phyloP scores from a whole-genome alignment of 495 filamentous ascomycete genomes.

The Parathielavia appendiculata region DNA sequence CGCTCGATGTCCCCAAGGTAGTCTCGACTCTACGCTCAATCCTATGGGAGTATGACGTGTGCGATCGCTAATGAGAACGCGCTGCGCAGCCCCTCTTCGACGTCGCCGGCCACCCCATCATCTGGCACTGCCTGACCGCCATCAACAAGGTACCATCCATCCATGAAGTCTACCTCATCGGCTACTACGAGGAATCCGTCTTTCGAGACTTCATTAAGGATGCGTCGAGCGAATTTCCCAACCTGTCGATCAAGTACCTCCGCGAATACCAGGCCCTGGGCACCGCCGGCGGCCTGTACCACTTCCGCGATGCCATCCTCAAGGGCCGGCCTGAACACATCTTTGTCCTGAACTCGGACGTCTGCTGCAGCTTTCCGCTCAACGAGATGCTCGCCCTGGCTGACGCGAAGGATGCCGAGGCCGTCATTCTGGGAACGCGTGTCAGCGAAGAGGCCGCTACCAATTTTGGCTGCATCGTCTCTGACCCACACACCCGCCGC shows the following conservation, averaged over 20 bases:
- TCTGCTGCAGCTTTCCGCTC: slow-evolving; percentile 98
- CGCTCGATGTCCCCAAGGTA: slow-evolving; percentile 96
- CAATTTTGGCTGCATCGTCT: slow-evolving; percentile 98
- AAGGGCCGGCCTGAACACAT: slow-evolving; percentile 91
- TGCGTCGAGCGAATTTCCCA: slow-evolving; percentile 72
- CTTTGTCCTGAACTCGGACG: slow-evolving; percentile 97
- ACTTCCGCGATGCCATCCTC: slow-evolving; percentile 98
- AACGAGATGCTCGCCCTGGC: slow-evolving; percentile 91
- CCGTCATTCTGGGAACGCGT: slow-evolving; percentile 90
- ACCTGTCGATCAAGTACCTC: slow-evolving; percentile 89
- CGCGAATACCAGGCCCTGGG: slow-evolving; percentile 96
- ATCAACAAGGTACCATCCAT: slow-evolving; percentile 87
- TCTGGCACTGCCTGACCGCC: slow-evolving; percentile 93
- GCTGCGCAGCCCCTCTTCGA: slow-evolving; percentile 87
- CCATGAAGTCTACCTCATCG: slow-evolving; percentile 93
- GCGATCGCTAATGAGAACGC: slow-evolving; percentile 8
- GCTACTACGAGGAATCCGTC: slow-evolving; percentile 96
- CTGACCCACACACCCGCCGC: slow-evolving; percentile 87
- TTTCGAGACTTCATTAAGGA: slow-evolving; percentile 98
- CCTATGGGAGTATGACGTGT: no score
- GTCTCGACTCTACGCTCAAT: slow-evolving; percentile 15
- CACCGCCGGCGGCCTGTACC: slow-evolving; percentile 94
- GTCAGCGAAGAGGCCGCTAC: slow-evolving; percentile 87
- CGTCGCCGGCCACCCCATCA: slow-evolving; percentile 95
- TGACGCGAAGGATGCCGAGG: slow-evolving; percentile 93